Evolutionary conservation across 169 alveolate genomes (phyloP).

Genomic region (Plasmodium falciparum): DNA sequence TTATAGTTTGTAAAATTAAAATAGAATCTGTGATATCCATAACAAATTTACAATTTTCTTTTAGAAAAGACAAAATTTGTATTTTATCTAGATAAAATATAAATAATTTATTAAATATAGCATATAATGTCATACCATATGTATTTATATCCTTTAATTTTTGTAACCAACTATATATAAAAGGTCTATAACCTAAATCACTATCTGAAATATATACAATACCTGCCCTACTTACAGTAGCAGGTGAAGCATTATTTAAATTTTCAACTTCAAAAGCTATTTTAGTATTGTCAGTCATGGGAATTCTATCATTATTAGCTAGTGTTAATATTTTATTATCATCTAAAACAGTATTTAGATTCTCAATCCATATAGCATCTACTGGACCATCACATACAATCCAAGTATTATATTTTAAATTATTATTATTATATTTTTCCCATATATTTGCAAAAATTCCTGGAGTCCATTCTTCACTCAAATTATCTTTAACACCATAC

Average conservation of each 20-base stretch:
- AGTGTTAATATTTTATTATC: slow-evolving; percentile 97
- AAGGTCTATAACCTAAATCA: slow-evolving; percentile 88
- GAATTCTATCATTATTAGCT: slow-evolving; percentile 97
- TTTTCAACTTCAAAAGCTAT: slow-evolving; percentile 95
- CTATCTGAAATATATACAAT: slow-evolving; percentile 98
- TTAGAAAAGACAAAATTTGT: slow-evolving; percentile 72
- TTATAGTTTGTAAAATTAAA: slow-evolving; percentile 87
- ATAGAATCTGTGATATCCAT: slow-evolving; percentile 91
- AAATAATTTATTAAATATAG: slow-evolving; percentile 69
- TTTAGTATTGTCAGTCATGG: slow-evolving; percentile 89
- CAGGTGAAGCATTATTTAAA: slow-evolving; percentile 97
- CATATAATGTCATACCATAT: slow-evolving; percentile 55
- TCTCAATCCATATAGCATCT: slow-evolving; percentile 99
- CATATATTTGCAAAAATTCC: slow-evolving; percentile 81
- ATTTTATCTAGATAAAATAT: slow-evolving; percentile 77
- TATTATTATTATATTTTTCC: slow-evolving; percentile 79
- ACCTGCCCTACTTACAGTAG: slow-evolving; percentile 99
- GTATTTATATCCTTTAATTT: slow-evolving; percentile 86
- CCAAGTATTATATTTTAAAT: slow-evolving; percentile 96
- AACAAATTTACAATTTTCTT: slow-evolving; percentile 87
- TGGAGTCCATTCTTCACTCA: slow-evolving; percentile 97
- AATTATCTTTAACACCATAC: slow-evolving; percentile 92
- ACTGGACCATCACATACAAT: slow-evolving; percentile 99
- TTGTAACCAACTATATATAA: slow-evolving; percentile 95
- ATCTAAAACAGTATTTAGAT: slow-evolving; percentile 98